Evolutionary conservation across 768 basidiomycete species (phyloP).

Genomic region (Lactarius hatsudake): DNA sequence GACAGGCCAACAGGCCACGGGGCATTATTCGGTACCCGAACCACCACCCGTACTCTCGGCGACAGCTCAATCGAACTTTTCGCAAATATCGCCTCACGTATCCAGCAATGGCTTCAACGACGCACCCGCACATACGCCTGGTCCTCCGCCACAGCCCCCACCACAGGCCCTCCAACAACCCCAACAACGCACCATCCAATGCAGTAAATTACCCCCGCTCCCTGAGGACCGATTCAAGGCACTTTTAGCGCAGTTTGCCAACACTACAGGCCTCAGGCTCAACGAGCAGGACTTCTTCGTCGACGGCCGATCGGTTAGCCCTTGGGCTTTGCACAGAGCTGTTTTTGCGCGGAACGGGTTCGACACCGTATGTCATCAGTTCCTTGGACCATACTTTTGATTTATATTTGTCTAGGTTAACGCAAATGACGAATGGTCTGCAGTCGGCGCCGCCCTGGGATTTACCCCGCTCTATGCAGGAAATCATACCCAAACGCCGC

Average conservation of each 20-base stretch:
- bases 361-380: not conserved
- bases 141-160: conserved; percentile 13
- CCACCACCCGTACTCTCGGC: not conserved
- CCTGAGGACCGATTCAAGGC: conserved; percentile 13
- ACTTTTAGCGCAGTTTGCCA: conserved; percentile 2
- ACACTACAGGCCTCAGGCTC: not conserved
- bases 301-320: conserved; percentile 8
- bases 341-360: conserved; percentile 12
- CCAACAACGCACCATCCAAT: not conserved
- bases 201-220: not conserved
- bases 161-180: not conserved
- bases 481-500: not conserved
- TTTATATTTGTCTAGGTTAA: conserved; percentile 1
- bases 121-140: not conserved
- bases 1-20: conserved; percentile 2
- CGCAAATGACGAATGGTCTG: conserved; percentile 14
- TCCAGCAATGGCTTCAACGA: not conserved
- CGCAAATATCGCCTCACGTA: conserved; percentile 9
- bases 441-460: conserved; percentile 7
- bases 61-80: conserved; percentile 8
- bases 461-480: conserved; percentile 1
- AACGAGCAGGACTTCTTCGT: conserved; percentile 7
- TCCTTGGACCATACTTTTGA: not conserved
- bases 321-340: conserved; percentile 7
- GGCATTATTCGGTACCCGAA: conserved; percentile 8